Base-by-base conservation (phyloP, 768 basidiomycete species). In the Phaeolepiota aurea region DNA sequence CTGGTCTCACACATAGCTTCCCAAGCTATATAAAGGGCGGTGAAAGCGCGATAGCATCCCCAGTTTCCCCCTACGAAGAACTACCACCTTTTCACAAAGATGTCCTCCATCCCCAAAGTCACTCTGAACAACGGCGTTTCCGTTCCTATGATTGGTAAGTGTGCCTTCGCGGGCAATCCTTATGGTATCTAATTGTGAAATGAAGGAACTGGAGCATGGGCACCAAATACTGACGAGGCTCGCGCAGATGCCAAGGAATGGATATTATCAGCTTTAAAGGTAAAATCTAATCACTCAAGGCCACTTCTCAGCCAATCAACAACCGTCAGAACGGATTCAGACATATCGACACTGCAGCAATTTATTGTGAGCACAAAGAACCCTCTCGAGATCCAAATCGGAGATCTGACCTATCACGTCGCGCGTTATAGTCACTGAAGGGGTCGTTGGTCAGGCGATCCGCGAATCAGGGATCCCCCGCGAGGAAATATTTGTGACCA, bases 401-500 rank as follows among this genome's bases (percentile, higher is more conserved):
- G n/a, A n/a, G n/a, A n/a, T n/a, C n/a, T n/a, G n/a, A n/a, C n/a
- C n/a, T n/a, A n/a, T n/a, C n/a, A n/a, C n/a, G n/a, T n/a, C n/a
- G n/a, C n/a, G n/a, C n/a, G n/a, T n/a, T 35, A 5, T 32, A 61
- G 59, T 44, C 36, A 73, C 69, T 4, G 72, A 73, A 41, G 54
- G 50, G 19, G 54, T 58, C 3, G 67, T 72, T 13, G 71, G 73
- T 2, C 48, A 60, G 3, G 70, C 65, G 0, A 58, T 79, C 41
- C 63, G 61, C 31, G 66, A 58, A 7, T 74, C 70, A 13, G 72
- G 71, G 2, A 57, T 74, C 30, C 66, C 71, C 2, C 64, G 74
- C 18, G 62, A 68, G 20, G 61, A 74, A 28, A 49, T 75, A 18
- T 74, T 69, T 48, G 55, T 76, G 21, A 74, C 72, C 58, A 72